Evolutionary conservation across 208 protist genomes (phyloP).

Genomic region (Leishmania tropica): DNA sequence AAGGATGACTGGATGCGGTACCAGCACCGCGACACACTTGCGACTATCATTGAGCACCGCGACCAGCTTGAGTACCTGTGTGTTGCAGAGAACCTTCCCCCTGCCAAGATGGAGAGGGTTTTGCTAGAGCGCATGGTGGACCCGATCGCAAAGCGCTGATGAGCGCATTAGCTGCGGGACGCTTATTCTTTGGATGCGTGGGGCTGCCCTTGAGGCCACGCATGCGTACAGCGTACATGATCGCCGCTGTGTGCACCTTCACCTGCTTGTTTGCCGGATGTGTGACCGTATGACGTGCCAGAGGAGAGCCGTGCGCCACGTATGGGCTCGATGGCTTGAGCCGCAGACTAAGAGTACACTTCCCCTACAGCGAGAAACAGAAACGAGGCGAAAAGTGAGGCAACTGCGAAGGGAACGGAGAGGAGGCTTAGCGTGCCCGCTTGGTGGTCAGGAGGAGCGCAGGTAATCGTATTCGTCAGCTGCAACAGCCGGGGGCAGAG

Average conservation of each 20-base stretch:
- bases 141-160: conserved; percentile 53
- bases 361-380: too few relatives aligned
- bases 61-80: conserved; percentile 79
- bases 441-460: too few relatives aligned
- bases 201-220: background rate
- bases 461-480: background rate
- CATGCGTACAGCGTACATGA: background rate
- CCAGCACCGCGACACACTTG: conserved; percentile 90
- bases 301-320: too few relatives aligned
- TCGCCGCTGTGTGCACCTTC: background rate
- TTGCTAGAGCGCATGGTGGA: conserved; percentile 79
- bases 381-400: too few relatives aligned
- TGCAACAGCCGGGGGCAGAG: background rate
- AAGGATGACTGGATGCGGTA: conserved; percentile 88
- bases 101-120: conserved; percentile 78
- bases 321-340: too few relatives aligned
- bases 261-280: background rate
- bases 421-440: too few relatives aligned
- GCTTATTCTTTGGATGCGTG: background rate
- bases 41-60: conserved; percentile 64
- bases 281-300: too few relatives aligned
- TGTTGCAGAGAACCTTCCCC: conserved; percentile 75
- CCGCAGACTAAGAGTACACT: too few relatives aligned
- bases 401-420: too few relatives aligned
- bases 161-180: background rate